Evolutionary conservation across 139 green algal species (phyloP).

Genomic region (Dunaliella primolecta): DNA sequence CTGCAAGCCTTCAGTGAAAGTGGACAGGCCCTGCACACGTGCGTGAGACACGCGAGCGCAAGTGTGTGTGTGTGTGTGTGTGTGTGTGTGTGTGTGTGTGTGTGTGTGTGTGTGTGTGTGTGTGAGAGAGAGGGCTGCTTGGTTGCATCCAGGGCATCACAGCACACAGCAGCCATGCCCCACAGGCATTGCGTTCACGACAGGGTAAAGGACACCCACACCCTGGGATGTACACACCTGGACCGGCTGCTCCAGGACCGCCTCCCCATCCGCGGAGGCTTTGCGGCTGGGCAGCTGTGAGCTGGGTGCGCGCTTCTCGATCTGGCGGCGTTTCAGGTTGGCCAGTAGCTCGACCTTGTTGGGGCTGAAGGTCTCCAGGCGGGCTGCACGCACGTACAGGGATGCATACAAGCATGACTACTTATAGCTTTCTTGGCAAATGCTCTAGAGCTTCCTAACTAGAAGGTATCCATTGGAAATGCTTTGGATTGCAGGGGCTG

Average conservation of each 20-base stretch:
- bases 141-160: no score
- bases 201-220: no score
- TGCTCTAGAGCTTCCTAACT: no score
- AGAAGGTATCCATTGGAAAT: no score
- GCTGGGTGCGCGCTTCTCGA: constrained; percentile 46
- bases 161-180: no score
- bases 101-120: neutral
- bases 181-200: no score
- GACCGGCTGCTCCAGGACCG: neutral
- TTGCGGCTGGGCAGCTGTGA: constrained; percentile 14
- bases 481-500: no score
- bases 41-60: neutral
- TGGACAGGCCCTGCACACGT: neutral
- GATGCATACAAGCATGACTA: no score
- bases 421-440: no score
- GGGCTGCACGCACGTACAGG: no score
- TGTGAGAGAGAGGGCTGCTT: no score
- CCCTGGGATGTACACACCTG: no score
- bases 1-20: neutral
- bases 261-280: neutral
- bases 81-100: neutral
- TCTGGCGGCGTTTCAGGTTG: constrained; percentile 48
- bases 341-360: constrained; percentile 43
- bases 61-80: neutral
- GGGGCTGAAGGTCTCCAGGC: constrained; percentile 41